A percentile compares a stretch with the other conserved stretches of the same genome.
phyloP scores from a whole-genome alignment of 345 rosid genomes.

The Iberis pinnata region DNA sequence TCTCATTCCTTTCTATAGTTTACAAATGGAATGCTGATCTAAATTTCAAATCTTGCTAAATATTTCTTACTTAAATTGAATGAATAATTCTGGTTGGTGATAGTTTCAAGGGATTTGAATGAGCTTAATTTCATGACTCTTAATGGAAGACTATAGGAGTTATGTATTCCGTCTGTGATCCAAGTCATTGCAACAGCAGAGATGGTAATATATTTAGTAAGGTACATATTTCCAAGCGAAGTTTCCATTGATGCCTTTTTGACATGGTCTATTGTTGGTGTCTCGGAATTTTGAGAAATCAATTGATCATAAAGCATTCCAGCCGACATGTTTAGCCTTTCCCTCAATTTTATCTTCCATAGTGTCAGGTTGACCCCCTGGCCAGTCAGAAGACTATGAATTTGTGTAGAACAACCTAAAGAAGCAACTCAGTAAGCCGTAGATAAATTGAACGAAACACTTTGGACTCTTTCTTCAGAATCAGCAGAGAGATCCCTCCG shows the following conservation, averaged over 20 bases:
- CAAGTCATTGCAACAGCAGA: slow-evolving; percentile 81
- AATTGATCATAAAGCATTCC: slow-evolving; percentile 91
- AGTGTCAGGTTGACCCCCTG: slow-evolving; percentile 64
- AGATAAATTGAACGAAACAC: slow-evolving; percentile 83
- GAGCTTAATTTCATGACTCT: slow-evolving; percentile 63
- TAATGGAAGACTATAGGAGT: slow-evolving; percentile 65
- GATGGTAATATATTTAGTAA: slow-evolving; percentile 83
- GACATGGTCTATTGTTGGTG: not conserved
- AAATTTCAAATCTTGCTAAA: too few species aligned
- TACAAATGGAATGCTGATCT: too few species aligned
- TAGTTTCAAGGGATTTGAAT: slow-evolving; percentile 86
- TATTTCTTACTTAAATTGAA: too few species aligned
- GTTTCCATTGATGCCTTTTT: not conserved
- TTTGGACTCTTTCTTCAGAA: slow-evolving; percentile 81
- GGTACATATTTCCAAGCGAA: slow-evolving; percentile 43
- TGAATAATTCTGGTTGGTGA: slow-evolving; percentile 1
- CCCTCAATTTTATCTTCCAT: slow-evolving; percentile 84
- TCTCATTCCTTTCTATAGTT: too few species aligned
- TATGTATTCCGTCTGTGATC: slow-evolving; percentile 93
- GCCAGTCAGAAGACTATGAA: slow-evolving; percentile 95
- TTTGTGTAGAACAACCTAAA: slow-evolving; percentile 78
- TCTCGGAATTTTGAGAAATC: slow-evolving; percentile 72
- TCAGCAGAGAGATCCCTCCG: slow-evolving; percentile 61
- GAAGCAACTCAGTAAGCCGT: slow-evolving; percentile 78
- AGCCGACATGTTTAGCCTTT: slow-evolving; percentile 77